Evolutionary conservation across 2,329 filamentous ascomycete species (phyloP).

Genomic region (Aspergillus neoniger): DNA sequence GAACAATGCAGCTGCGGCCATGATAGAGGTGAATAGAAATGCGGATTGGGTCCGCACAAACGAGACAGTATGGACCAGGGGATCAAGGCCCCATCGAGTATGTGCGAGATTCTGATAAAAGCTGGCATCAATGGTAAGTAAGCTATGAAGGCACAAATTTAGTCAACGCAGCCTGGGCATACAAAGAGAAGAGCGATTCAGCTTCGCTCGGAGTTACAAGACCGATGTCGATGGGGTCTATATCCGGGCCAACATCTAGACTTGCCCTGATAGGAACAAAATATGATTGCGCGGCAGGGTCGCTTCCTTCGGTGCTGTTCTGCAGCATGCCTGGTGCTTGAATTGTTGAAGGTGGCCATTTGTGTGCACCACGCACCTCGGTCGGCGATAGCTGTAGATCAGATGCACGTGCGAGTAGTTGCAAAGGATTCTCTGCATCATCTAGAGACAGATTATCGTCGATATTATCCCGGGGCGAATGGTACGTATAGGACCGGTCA

Average conservation of each 20-base stretch:
- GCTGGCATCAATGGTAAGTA: slow-evolving; percentile 40
- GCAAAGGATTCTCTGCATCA: slow-evolving; percentile 73
- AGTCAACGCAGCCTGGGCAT: slow-evolving; percentile 32
- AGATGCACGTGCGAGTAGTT: slow-evolving; percentile 71
- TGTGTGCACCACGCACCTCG: slow-evolving; percentile 25
- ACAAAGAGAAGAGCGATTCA: slow-evolving; percentile 66
- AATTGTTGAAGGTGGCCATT: slow-evolving; percentile 29
- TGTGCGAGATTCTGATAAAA: slow-evolving; percentile 71
- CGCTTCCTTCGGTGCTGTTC: slow-evolving; percentile 9
- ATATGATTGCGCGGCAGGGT: slow-evolving; percentile 57
- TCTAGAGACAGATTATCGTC: slow-evolving; percentile 64
- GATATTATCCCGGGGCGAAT: slow-evolving; percentile 29
- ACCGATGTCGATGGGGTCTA: slow-evolving; percentile 70
- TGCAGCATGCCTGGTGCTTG: slow-evolving; percentile 41
- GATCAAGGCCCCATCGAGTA: slow-evolving; percentile 73
- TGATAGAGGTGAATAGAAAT: slow-evolving; percentile 71
- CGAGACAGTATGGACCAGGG: slow-evolving; percentile 62
- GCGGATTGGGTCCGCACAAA: slow-evolving; percentile 69
- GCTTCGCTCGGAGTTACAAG: slow-evolving; percentile 68
- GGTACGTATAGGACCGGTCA: slow-evolving; percentile 21
- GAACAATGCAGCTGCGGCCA: slow-evolving; percentile 69
- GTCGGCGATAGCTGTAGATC: slow-evolving; percentile 61
- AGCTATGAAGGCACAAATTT: background rate
- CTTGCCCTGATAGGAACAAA: slow-evolving; percentile 66
- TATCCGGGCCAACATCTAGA: slow-evolving; percentile 63